phyloP scores from a whole-genome alignment of 73 alveolate species.

The Paraurostyla sp. region DNA sequence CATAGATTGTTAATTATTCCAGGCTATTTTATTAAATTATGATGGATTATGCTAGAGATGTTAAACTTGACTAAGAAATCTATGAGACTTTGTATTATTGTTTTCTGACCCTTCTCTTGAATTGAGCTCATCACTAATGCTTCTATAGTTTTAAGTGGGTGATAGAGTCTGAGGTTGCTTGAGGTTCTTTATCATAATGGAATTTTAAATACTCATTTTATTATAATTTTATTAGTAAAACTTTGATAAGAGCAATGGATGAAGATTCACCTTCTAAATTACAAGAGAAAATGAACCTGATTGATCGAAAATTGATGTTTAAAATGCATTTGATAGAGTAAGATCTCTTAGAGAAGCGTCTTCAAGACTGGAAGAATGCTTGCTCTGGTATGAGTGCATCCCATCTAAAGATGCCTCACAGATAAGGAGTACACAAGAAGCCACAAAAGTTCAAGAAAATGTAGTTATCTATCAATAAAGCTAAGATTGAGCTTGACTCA shows the following conservation, averaged over 20 bases:
- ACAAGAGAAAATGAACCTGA: background rate
- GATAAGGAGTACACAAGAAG: constrained; percentile 8
- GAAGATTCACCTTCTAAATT: background rate
- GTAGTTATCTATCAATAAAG: background rate
- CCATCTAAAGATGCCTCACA: background rate
- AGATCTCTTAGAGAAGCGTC: background rate
- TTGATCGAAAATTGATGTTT: background rate
- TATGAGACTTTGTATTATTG: too few species aligned
- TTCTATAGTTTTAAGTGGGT: background rate
- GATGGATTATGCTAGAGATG: too few species aligned
- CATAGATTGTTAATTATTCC: too few species aligned
- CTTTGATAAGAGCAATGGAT: background rate
- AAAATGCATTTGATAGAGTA: constrained; percentile 6
- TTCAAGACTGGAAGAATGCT: constrained; percentile 10
- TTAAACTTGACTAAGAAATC: too few species aligned
- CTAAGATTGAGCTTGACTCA: background rate
- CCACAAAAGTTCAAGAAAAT: background rate
- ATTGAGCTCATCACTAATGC: background rate
- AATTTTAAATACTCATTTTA: constrained; percentile 14
- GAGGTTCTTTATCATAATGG: background rate
- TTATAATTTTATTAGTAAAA: background rate
- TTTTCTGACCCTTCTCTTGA: too few species aligned
- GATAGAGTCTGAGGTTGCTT: background rate
- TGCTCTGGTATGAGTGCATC: background rate
- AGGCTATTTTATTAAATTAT: too few species aligned